phyloP scores from a whole-genome alignment of 371 early-diverging fungal species.

The Aphelidium insulamus region DNA sequence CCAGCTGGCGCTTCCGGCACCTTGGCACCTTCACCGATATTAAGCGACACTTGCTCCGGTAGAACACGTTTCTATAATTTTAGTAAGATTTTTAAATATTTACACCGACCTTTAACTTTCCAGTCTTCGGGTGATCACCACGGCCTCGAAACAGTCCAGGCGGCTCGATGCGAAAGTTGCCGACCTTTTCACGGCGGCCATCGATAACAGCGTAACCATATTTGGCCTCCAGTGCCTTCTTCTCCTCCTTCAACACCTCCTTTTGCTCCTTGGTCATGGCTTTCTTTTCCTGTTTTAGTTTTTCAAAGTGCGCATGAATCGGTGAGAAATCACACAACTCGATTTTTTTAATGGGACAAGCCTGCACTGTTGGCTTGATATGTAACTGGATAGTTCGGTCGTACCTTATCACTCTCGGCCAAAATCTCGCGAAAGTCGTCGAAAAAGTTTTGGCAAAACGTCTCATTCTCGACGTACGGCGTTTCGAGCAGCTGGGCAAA shows the following conservation, averaged over 20 bases:
- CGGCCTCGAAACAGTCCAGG: conserved; percentile 91
- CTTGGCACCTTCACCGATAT: conserved; percentile 50
- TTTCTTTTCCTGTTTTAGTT: conserved; percentile 55
- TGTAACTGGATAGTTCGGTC: neutral
- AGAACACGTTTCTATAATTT: conserved; percentile 39
- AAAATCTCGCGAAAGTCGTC: conserved; percentile 49
- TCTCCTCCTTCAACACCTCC: conserved; percentile 49
- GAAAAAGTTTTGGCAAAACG: conserved; percentile 81
- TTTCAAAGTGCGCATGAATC: conserved; percentile 54
- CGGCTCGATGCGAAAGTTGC: conserved; percentile 91
- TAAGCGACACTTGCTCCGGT: conserved; percentile 84
- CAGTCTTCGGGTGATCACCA: conserved; percentile 88
- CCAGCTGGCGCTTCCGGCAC: conserved; percentile 71
- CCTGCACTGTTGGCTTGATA: conserved; percentile 10
- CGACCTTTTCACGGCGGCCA: conserved; percentile 86
- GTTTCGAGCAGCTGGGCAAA: conserved; percentile 70
- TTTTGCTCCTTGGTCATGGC: conserved; percentile 76
- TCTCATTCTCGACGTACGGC: conserved; percentile 57
- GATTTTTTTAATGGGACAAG: conserved; percentile 49
- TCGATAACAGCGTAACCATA: conserved; percentile 57
- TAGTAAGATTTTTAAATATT: conserved; percentile 1
- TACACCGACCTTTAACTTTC: conserved; percentile 52
- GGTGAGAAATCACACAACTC: conserved; percentile 72
- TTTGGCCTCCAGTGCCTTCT: conserved; percentile 36
- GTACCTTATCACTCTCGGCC: conserved; percentile 33